Base-by-base conservation (phyloP, 176 grass and related monocot genomes). In the Neostapfia colusana region DNA sequence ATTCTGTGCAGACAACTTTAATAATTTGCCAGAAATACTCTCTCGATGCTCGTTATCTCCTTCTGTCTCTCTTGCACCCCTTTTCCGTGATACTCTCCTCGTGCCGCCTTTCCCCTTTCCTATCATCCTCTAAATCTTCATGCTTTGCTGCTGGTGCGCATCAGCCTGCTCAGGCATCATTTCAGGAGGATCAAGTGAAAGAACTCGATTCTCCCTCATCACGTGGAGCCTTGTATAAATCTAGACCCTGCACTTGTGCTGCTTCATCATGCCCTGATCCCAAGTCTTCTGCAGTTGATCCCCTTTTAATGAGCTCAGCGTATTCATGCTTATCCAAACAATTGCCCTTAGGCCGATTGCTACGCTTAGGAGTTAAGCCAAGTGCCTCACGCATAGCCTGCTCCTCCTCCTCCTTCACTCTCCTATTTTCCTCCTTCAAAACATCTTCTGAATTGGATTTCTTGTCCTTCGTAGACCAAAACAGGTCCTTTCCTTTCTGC, bases 401-500 rank as follows among this genome's bases (percentile, higher is more conserved):
- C 78, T 98, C 95, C 74, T 98, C 95, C 81, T 94, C 95, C 83
- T 98, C 91, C 73, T 94, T 98, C 18, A 98, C 86, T 79, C 89
- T 92, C 80, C 89, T 98, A 53, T 94, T 88, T 81, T 98, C 95
- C 57, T 94, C 89, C 77, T 94, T 98, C 37, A 91, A 43, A n/a
- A 89, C 85, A 61, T 94, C 95, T 26, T 82, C 85, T 26, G 89
- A 16, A 31, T 79, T 89, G 14, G 86, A 89, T 81, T 92, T 84
- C 75, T 98, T 98, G 59, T 98, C 95, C 68, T 66, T 89, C 0
- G 87, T 25, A 76, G 94, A 98, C 95, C 95, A 98, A 70, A 84
- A 80, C 20, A 98, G 69, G 68, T 98, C 95, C 77, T 98, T 98
- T 18, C 95, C 95, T 92, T 98, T 98, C 74, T 98, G 95, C 95